Conservation (phyloP, 2,329 filamentous ascomycete species). For the Teratosphaeria viscida region DNA sequence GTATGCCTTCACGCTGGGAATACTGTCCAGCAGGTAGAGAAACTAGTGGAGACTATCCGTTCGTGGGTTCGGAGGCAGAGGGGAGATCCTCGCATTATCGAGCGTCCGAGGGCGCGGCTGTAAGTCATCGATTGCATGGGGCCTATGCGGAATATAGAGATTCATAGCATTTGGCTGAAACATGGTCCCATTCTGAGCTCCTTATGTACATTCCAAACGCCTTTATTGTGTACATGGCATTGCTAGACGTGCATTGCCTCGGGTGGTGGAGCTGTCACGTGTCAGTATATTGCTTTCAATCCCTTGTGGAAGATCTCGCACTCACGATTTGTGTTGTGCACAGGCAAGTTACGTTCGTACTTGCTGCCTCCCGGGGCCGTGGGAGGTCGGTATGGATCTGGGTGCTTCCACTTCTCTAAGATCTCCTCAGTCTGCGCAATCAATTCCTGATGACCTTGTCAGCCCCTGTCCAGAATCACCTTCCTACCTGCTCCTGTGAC, state of each 20-base stretch:
- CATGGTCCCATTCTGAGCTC: not conserved
- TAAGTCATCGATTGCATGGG: not conserved
- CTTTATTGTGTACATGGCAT: constrained; percentile 3
- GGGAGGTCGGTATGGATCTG: constrained; percentile 80
- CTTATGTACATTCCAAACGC: constrained; percentile 15
- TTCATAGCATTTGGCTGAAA: not conserved
- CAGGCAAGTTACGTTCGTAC: constrained; percentile 85
- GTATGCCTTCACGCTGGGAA: constrained; percentile 61
- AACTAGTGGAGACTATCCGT: constrained; percentile 39
- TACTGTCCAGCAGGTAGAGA: constrained; percentile 46
- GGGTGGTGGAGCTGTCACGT: constrained; percentile 38
- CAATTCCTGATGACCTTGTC: constrained; percentile 52
- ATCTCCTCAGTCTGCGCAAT: constrained; percentile 81
- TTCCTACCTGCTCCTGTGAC: not conserved
- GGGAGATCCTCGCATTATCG: not conserved
- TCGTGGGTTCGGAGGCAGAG: constrained; percentile 33
- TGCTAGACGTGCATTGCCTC: constrained; percentile 31
- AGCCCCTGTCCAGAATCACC: not conserved
- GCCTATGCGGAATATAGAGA: not conserved
- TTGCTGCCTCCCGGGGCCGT: constrained; percentile 94
- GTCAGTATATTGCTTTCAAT: not conserved
- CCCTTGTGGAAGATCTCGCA: constrained; percentile 1
- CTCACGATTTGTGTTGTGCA: constrained; percentile 72
- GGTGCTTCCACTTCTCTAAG: constrained; percentile 92
- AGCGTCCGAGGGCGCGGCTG: not conserved